Conservation (phyloP, 1,139 yeast genomes). For the Lodderomyces elongisporus region DNA sequence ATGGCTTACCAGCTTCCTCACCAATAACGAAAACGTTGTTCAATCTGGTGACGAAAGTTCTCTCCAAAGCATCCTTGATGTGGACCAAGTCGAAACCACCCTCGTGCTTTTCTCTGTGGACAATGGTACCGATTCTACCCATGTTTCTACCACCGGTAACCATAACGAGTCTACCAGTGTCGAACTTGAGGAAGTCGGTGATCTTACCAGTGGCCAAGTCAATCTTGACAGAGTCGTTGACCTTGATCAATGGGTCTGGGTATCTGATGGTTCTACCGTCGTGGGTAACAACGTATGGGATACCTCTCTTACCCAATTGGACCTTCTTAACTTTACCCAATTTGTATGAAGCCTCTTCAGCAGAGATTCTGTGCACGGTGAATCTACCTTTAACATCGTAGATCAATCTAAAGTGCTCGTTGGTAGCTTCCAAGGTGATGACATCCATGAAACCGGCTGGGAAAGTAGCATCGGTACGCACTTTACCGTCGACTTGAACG, state of each 20-base stretch:
- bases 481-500: constrained; percentile 74
- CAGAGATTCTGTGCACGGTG: constrained; percentile 98
- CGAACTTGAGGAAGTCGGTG: constrained; percentile 87
- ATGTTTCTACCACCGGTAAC: constrained; percentile 99
- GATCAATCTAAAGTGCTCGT: constrained; percentile 97
- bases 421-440: constrained; percentile 93
- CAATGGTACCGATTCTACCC: constrained; percentile 99
- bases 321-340: constrained; percentile 97
- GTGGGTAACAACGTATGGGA: constrained; percentile 97
- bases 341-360: constrained; percentile 97
- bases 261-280: constrained; percentile 99
- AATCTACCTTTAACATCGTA: constrained; percentile 99
- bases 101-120: constrained; percentile 98
- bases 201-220: constrained; percentile 95
- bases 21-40: constrained; percentile 96
- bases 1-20: constrained; percentile 90
- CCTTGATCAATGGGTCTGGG: constrained; percentile 96
- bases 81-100: constrained; percentile 99
- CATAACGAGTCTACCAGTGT: constrained; percentile 93
- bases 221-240: constrained; percentile 95
- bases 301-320: constrained; percentile 96
- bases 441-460: constrained; percentile 99
- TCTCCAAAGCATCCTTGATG: constrained; percentile 95
- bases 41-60: constrained; percentile 98
- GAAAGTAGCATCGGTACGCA: constrained; percentile 97